phyloP scores from a whole-genome alignment of 2,329 filamentous ascomycete genomes.

The Colletotrichum liaoningense region DNA sequence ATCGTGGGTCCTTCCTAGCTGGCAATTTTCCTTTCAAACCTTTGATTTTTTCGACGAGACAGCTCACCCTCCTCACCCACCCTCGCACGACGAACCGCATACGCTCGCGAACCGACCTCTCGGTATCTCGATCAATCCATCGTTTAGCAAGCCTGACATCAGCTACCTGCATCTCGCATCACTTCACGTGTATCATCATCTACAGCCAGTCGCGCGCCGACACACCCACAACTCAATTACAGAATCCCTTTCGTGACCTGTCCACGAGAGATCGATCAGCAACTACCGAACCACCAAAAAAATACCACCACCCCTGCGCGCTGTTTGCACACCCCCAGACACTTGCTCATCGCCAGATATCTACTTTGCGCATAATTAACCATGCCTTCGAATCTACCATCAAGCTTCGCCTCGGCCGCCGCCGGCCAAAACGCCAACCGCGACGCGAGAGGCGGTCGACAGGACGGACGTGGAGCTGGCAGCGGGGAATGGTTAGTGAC shows the following conservation, averaged over 20 bases:
- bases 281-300: slow-evolving; percentile 18
- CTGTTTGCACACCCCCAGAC: slow-evolving; percentile 14
- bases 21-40: slow-evolving; percentile 39
- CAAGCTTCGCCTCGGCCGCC: slow-evolving; percentile 86
- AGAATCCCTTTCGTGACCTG: slow-evolving; percentile 31
- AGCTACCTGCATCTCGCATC: slow-evolving; percentile 33
- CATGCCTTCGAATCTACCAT: slow-evolving; percentile 82
- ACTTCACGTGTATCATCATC: slow-evolving; percentile 32
- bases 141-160: slow-evolving; percentile 38
- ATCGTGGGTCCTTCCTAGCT: slow-evolving; percentile 37
- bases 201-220: slow-evolving; percentile 20
- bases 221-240: slow-evolving; percentile 9
- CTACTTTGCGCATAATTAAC: slow-evolving; percentile 39
- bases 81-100: slow-evolving; percentile 32
- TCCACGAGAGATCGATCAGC: slow-evolving; percentile 34
- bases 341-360: slow-evolving; percentile 10
- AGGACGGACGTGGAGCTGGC: slow-evolving; percentile 64
- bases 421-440: slow-evolving; percentile 77
- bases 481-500: slow-evolving; percentile 79
- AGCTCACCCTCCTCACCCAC: slow-evolving; percentile 36
- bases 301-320: slow-evolving; percentile 17
- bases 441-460: slow-evolving; percentile 69
- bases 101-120: slow-evolving; percentile 29
- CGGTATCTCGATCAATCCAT: slow-evolving; percentile 35
- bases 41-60: slow-evolving; percentile 38